Evolutionary conservation across 371 early-diverging fungal genomes (phyloP), one percentile per base, ranked within the genome.

Genomic region (Mucor sp.): DNA sequence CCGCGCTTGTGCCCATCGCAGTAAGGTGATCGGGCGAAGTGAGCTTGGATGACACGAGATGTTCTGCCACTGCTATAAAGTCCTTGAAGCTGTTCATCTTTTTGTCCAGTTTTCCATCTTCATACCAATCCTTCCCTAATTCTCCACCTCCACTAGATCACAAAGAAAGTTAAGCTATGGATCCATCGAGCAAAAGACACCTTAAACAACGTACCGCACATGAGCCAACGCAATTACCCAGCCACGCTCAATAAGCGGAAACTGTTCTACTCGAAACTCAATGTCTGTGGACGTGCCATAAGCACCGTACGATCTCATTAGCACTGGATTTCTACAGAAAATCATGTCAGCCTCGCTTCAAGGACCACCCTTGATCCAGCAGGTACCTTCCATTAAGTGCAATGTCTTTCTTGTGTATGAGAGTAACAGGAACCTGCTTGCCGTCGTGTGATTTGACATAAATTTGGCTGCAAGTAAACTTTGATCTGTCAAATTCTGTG

Each of bases 211-310:
- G 89, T 83, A 87, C 92, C 95, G 80, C 5, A 95, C 93, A 76
- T 96, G 96, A 5, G 93, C 91, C 44, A 94, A 67, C 0, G 91
- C 93, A 72, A 95, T 88, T 21, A 89, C 78, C 93, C 94, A 95
- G 2, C 94, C 94, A 35, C 94, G 83, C 32, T 88, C 85, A 47
- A 96, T 68, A 21, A 94, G 71, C 21, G 93, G 91, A 23, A 95
- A 83, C 61, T 91, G 80, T 50, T 94, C 93, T n/a, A 92, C 78
- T 6, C 93, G 83, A 58, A 96, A 94, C 58, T 88, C 90, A n/a
- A 90, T 87, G 35, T 94, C 94, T 0, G 92, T 81, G 0, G 89
- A 77, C 0, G 90, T 83, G 17, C 96, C 96, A 70, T 96, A 96
- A 12, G 95, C 93, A 25, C 96, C 96, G 71, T 96, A 96, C 0